phyloP scores from a whole-genome alignment of 2,329 filamentous ascomycete genomes.

The Epichloe gansuensis region DNA sequence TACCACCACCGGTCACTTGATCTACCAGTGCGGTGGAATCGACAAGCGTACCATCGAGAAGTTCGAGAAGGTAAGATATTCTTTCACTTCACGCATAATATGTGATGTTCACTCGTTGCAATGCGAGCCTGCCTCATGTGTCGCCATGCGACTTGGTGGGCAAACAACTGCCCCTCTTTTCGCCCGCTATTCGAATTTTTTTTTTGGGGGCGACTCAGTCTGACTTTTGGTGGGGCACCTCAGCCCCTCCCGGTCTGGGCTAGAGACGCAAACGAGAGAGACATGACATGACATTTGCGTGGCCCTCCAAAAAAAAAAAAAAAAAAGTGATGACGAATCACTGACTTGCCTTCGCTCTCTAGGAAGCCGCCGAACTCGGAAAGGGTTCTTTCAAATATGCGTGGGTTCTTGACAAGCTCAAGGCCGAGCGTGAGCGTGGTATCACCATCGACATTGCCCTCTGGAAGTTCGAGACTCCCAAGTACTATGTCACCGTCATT shows the following conservation, averaged over 20 bases:
- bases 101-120: conserved; percentile 1
- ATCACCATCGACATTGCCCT: conserved; percentile 99
- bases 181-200: conserved; percentile 8
- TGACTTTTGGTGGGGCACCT: conserved; percentile 9
- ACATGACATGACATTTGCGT: background rate
- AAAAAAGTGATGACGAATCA: background rate
- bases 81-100: conserved; percentile 5
- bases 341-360: conserved; percentile 15
- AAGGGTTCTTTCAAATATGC: conserved; percentile 99
- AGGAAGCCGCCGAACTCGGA: conserved; percentile 98
- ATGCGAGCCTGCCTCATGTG: background rate
- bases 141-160: background rate
- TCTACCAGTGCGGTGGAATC: conserved; percentile 99
- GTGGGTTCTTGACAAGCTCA: conserved; percentile 99
- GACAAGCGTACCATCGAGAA: conserved; percentile 99
- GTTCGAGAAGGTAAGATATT: conserved; percentile 90
- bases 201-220: conserved; percentile 6
- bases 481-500: conserved; percentile 97
- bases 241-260: conserved; percentile 7
- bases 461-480: conserved; percentile 99
- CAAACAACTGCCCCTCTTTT: conserved; percentile 2
- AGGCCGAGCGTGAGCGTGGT: conserved; percentile 98
- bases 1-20: conserved; percentile 88
- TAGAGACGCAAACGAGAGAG: background rate
- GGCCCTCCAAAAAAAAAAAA: background rate